Evolutionary conservation across 169 alveolate genomes (phyloP), one percentile per base, ranked within the genome.

Genomic region (Eimeria brunetti): DNA sequence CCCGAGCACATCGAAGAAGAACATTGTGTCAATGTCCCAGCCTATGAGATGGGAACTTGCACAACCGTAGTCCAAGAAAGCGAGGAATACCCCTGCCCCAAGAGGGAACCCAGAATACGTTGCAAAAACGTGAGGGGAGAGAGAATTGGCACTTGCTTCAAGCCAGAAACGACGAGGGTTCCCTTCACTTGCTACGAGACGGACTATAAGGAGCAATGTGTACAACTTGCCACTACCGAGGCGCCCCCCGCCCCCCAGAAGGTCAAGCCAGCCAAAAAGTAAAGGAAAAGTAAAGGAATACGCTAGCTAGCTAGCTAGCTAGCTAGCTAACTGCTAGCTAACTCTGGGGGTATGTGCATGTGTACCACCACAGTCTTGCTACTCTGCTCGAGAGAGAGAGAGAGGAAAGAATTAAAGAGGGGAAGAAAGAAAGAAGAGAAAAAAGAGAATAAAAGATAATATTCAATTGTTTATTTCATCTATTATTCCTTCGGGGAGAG

Each of bases 151-250:
- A 94, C 96, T 5, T 94, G 96, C 60, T 94, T 94, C 94, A 53
- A 64, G 49, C 88, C 89, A 3, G 93, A 71, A 53, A 75, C 94
- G 27, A 84, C 89, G 4, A 27, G 75, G 4, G 96, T 88, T 36
- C 96, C 96, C 27, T 94, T 83, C 89, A 84, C 86, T 38, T 94
- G 96, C 94, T 94, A 94, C 44, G 96, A 94, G 80, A 84, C 71
- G 4, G 96, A 89, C 27, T 94, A 46, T 58, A 80, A 94, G 80
- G 85, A 94, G 85, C 78, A 85, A 36, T 94, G 96, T 33, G 94
- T 94, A 30, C 91, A 94, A 73, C 96, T 94, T 12, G 91, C 94
- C 56, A 84, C 89, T 30, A 91, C 95, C 9, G 91, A 80, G 73
- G 83, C 89, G 2, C 95, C 95, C 64, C 90, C 89, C 27, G 49